phyloP scores from a whole-genome alignment of 75 land plant genomes.

The Cunninghamia lanceolata region DNA sequence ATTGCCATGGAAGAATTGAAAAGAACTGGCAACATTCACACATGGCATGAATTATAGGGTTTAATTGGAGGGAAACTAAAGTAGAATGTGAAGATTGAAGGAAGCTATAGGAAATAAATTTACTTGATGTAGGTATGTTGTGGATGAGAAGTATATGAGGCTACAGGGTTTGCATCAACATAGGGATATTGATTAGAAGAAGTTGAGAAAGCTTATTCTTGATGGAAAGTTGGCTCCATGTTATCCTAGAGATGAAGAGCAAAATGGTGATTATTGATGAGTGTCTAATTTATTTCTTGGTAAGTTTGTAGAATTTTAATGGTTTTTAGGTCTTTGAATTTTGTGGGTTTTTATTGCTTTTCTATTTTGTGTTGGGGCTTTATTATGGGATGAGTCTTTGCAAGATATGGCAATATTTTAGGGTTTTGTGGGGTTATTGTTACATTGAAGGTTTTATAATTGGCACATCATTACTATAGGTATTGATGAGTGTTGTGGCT shows the following conservation, averaged over 20 bases:
- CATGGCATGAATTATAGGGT: not conserved
- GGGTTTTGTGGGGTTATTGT: not conserved
- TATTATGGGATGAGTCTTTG: not conserved
- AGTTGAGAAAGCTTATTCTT: constrained; percentile 80
- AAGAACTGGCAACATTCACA: not conserved
- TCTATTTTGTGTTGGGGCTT: too few species aligned
- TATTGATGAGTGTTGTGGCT: not conserved
- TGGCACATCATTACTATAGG: not conserved
- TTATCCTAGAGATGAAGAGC: constrained; percentile 77
- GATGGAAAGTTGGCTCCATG: constrained; percentile 89
- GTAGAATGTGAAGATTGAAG: not conserved
- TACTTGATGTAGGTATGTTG: constrained; percentile 54
- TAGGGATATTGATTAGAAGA: constrained; percentile 77
- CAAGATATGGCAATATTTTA: not conserved
- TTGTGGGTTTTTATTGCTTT: not conserved
- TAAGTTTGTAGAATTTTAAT: constrained; percentile 17
- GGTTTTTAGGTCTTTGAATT: not conserved
- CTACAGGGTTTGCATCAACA: constrained; percentile 77
- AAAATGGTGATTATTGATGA: constrained; percentile 72
- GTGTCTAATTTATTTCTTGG: constrained; percentile 95
- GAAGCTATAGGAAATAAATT: constrained; percentile 77
- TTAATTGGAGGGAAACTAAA: not conserved
- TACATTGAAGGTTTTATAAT: not conserved
- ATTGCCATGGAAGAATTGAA: not conserved
- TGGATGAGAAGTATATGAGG: constrained; percentile 78